Conservation (phyloP, 2,329 filamentous ascomycete genomes). For the Arthroderma uncinatum region DNA sequence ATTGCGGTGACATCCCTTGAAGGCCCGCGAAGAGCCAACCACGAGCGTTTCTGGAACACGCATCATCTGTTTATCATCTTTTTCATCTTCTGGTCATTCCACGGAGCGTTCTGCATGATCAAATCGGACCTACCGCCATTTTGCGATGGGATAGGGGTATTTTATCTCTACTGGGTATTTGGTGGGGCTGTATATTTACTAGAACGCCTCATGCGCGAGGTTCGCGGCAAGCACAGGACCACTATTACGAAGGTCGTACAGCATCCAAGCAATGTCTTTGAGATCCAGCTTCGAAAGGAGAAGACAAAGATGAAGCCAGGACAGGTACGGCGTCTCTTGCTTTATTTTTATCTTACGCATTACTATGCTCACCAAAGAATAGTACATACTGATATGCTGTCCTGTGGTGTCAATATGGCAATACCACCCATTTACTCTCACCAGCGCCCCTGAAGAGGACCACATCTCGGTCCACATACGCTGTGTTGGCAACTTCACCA, state of each 20-base stretch:
- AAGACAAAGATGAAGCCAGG: constrained; percentile 69
- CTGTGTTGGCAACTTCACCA: constrained; percentile 73
- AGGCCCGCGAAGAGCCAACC: constrained; percentile 67
- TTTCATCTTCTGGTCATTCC: constrained; percentile 84
- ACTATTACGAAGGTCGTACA: constrained; percentile 83
- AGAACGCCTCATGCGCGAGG: constrained; percentile 67
- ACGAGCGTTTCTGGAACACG: constrained; percentile 83
- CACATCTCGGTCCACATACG: constrained; percentile 81
- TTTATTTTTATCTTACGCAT: not conserved
- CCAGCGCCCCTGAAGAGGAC: constrained; percentile 77
- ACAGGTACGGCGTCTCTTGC: constrained; percentile 41
- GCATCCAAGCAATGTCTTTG: constrained; percentile 77
- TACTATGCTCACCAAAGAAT: constrained; percentile 10
- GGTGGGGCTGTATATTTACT: constrained; percentile 68
- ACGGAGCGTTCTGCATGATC: constrained; percentile 85
- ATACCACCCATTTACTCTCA: constrained; percentile 79
- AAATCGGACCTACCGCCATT: constrained; percentile 68
- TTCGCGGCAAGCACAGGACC: constrained; percentile 70
- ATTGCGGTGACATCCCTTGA: constrained; percentile 70
- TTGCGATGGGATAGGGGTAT: constrained; percentile 61
- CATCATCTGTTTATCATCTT: constrained; percentile 82
- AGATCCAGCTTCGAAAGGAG: constrained; percentile 88
- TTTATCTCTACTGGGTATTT: constrained; percentile 86
- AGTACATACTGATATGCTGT: constrained; percentile 81
- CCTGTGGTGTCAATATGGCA: constrained; percentile 79